Conservation (phyloP, 1,284 basidiomycete species). For the Coriolopsis trogii region DNA sequence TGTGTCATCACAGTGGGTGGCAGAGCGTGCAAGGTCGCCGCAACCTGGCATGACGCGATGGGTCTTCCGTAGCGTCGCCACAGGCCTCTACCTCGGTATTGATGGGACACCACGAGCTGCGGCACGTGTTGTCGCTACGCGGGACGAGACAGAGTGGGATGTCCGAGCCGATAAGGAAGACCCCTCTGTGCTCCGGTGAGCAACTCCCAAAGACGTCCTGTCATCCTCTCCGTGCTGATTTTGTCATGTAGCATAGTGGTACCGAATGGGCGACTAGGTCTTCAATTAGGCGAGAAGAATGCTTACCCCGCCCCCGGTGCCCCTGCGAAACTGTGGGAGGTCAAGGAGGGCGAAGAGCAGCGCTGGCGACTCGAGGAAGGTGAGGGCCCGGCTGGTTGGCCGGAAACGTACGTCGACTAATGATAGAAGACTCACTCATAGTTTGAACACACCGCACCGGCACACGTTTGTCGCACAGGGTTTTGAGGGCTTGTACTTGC, state of each 20-base stretch:
- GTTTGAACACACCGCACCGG: no score
- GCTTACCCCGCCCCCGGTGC: no score
- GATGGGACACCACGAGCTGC: conserved; percentile 18
- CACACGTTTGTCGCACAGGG: not conserved
- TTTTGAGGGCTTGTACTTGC: not conserved
- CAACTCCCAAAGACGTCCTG: no score
- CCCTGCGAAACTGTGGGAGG: conserved; percentile 15
- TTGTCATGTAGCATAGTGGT: conserved; percentile 12
- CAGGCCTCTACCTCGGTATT: conserved; percentile 42
- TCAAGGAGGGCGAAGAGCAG: conserved; percentile 15
- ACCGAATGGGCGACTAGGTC: conserved; percentile 6
- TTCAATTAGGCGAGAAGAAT: conserved; percentile 10
- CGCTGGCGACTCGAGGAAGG: conserved; percentile 21
- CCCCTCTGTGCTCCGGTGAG: conserved; percentile 20
- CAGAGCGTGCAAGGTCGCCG: conserved; percentile 34
- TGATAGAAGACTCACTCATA: no score
- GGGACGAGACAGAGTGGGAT: conserved; percentile 34
- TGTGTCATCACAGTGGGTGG: conserved; percentile 43
- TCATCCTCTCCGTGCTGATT: no score
- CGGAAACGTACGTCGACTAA: no score
- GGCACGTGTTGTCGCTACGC: conserved; percentile 38
- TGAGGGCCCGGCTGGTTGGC: not conserved
- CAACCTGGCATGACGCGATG: conserved; percentile 30
- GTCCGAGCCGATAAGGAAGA: conserved; percentile 23
- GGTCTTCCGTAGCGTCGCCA: conserved; percentile 42